A percentile compares a stretch with the other conserved stretches of the same genome.
phyloP scores from a whole-genome alignment of 2,329 filamentous ascomycete species.

The Fusarium sp. region DNA sequence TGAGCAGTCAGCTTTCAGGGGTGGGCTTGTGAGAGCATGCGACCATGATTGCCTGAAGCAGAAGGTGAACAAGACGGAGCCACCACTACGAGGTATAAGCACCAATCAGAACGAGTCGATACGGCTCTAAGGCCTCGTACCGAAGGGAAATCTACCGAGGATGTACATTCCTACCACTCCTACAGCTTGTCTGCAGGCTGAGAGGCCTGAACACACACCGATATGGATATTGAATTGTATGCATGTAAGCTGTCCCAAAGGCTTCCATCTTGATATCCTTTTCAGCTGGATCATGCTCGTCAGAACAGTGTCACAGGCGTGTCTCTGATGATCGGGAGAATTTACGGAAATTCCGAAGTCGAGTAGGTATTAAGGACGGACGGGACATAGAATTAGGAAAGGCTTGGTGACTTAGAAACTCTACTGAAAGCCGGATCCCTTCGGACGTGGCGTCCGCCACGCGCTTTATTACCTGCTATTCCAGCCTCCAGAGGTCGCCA shows the following conservation, averaged over 20 bases:
- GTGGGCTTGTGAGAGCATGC: constrained; percentile 49
- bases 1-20: constrained; percentile 43
- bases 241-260: constrained; percentile 46
- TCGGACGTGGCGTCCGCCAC: constrained; percentile 45
- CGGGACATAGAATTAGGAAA: constrained; percentile 8
- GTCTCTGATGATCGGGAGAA: not conserved
- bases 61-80: constrained; percentile 51
- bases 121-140: constrained; percentile 39
- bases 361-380: not conserved
- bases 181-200: constrained; percentile 1
- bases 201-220: not conserved
- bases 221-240: constrained; percentile 3
- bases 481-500: constrained; percentile 12
- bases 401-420: constrained; percentile 32
- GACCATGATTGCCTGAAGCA: constrained; percentile 50
- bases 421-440: constrained; percentile 34
- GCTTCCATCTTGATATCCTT: constrained; percentile 37
- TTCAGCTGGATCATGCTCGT: not conserved
- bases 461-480: constrained; percentile 30
- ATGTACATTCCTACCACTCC: constrained; percentile 36
- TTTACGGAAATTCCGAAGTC: not conserved
- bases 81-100: constrained; percentile 46
- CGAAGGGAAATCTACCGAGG: constrained; percentile 45
- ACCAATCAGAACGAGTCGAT: constrained; percentile 49
- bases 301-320: not conserved